A percentile compares a stretch with the other conserved stretches of the same genome.
These are phyloP conservation scores for Cercophora newfieldiana DNA, from an alignment of 495 filamentous ascomycete species.

Conservation along the genomic window DNA sequence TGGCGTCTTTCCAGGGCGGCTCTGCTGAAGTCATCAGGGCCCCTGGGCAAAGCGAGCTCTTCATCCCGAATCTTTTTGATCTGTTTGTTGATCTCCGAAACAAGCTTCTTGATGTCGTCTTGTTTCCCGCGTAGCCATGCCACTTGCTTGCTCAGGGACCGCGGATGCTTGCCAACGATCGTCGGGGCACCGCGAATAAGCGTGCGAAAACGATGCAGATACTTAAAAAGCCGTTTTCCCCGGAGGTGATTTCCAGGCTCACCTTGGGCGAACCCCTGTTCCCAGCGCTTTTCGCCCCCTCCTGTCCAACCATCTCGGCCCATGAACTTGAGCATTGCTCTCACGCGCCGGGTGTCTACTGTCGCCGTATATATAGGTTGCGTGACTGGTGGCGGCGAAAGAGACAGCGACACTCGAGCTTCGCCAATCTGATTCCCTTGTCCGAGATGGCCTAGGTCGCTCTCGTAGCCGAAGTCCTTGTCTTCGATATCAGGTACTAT, in stretches of 20 bases:
- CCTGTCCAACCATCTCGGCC: slow-evolving; percentile 3
- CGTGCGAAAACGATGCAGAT: neutral
- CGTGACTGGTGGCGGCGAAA: neutral
- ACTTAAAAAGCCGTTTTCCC: neutral
- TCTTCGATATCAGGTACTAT: neutral
- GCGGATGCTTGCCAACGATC: neutral
- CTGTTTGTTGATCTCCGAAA: neutral
- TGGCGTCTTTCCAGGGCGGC: neutral
- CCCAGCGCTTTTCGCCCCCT: neutral
- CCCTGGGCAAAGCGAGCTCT: neutral
- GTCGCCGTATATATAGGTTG: neutral
- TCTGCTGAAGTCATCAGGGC: neutral
- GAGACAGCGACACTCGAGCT: neutral
- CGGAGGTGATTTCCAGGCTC: neutral
- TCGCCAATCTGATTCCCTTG: neutral
- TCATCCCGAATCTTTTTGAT: slow-evolving; percentile 2
- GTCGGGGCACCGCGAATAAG: neutral
- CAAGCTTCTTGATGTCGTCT: neutral
- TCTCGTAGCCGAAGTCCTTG: neutral
- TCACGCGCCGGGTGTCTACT: neutral
- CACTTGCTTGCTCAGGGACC: neutral
- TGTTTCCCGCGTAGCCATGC: neutral
- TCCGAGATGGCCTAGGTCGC: too few relatives aligned
- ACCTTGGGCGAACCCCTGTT: neutral
- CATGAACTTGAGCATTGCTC: neutral